Percentiles rank a stretch among this genome's conserved stretches.
phyloP scores from a whole-genome alignment of 2,329 filamentous ascomycete species.

The Capronia epimyces region DNA sequence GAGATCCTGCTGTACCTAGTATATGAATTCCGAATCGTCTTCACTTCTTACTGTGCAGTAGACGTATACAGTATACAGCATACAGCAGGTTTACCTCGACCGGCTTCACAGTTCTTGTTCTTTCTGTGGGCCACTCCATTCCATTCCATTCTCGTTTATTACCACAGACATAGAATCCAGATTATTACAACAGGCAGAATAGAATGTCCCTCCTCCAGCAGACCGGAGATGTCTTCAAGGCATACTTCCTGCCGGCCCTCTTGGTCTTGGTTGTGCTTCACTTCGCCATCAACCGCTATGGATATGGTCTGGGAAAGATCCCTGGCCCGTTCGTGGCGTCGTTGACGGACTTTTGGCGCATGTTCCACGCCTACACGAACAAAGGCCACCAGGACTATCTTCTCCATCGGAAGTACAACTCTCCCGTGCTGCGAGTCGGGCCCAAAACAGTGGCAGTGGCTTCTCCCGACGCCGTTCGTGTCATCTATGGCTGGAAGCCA shows the following conservation, averaged over 20 bases:
- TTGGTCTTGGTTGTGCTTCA: not conserved
- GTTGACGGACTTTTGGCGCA: constrained; percentile 68
- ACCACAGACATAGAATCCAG: too few species aligned
- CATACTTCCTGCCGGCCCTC: not conserved
- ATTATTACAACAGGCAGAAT: too few species aligned
- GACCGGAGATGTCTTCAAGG: not conserved
- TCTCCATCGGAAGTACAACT: constrained; percentile 4
- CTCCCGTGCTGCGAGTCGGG: constrained; percentile 10
- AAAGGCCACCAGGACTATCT: constrained; percentile 1
- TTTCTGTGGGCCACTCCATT: too few species aligned
- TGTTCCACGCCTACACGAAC: constrained; percentile 2
- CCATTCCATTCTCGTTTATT: too few species aligned
- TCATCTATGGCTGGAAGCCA: constrained; percentile 14
- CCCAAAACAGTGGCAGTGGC: constrained; percentile 6
- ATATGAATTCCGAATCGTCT: too few species aligned
- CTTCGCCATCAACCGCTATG: constrained; percentile 3
- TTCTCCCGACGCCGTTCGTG: constrained; percentile 7
- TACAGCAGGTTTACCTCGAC: too few species aligned
- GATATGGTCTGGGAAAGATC: constrained; percentile 1
- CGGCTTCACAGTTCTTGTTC: too few species aligned
- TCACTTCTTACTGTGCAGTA: too few species aligned
- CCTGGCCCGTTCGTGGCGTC: constrained; percentile 66
- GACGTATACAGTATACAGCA: too few species aligned
- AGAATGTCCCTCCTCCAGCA: not conserved
- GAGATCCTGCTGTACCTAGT: too few species aligned